These are phyloP conservation scores for Podospora fimiseda DNA, from an alignment of 495 filamentous ascomycete species.

Conservation along the genomic window DNA sequence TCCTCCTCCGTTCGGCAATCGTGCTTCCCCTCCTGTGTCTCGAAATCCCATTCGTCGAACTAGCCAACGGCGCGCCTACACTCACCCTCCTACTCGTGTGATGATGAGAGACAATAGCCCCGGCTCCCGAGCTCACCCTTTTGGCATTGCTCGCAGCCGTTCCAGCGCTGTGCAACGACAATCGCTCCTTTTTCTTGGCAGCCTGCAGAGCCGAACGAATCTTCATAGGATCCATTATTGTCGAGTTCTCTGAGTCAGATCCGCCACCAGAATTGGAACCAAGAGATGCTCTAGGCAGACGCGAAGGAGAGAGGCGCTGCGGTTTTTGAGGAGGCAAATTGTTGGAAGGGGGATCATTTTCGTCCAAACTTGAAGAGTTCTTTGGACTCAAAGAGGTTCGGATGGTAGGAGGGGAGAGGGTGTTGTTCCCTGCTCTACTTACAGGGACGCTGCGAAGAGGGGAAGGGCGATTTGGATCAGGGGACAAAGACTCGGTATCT, in stretches of 20 bases:
- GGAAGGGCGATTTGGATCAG: conserved; percentile 47
- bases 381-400: conserved; percentile 22
- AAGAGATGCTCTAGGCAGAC: conserved; percentile 9
- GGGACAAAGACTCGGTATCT: conserved; percentile 52
- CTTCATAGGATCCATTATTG: conserved; percentile 36
- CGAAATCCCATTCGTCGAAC: conserved; percentile 41
- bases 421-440: conserved; percentile 33
- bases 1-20: conserved; percentile 29
- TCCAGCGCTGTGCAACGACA: conserved; percentile 29
- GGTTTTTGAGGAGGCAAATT: conserved; percentile 4
- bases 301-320: conserved; percentile 10
- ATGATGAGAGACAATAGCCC: conserved; percentile 11
- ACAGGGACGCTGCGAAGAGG: conserved; percentile 38
- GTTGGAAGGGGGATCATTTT: conserved; percentile 33
- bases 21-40: conserved; percentile 33
- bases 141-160: conserved; percentile 21
- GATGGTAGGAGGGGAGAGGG: conserved; percentile 29
- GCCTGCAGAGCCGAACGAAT: conserved; percentile 41
- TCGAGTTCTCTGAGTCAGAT: conserved; percentile 40
- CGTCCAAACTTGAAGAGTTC: conserved; percentile 25
- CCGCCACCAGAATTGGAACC: conserved; percentile 23
- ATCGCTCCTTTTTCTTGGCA: conserved; percentile 36
- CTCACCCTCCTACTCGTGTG: too few species aligned
- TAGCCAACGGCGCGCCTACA: conserved; percentile 23
- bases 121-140: conserved; percentile 31